A percentile compares a stretch with the other conserved stretches of the same genome.
phyloP scores from a whole-genome alignment of 176 grass and related monocot species.

The Hyparrhenia diplandra region DNA sequence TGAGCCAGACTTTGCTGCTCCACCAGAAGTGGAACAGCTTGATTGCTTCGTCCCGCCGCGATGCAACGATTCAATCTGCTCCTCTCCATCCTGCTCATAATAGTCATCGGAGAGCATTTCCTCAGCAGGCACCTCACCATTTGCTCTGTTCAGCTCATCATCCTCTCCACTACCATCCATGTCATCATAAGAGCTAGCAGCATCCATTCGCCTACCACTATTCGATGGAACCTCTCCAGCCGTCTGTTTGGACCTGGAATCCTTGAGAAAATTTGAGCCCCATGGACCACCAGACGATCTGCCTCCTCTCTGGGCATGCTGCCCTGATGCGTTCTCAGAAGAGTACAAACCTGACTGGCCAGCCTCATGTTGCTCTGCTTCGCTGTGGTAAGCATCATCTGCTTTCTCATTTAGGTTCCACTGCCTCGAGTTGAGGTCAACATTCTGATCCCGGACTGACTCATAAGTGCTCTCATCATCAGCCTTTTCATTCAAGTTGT shows the following conservation, averaged over 20 bases:
- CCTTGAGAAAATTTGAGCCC: slow-evolving; percentile 84
- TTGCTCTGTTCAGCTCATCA: slow-evolving; percentile 43
- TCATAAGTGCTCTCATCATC: slow-evolving; percentile 45
- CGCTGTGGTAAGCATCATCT: slow-evolving; percentile 54
- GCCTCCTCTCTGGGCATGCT: slow-evolving; percentile 39
- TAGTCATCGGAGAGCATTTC: slow-evolving; percentile 98
- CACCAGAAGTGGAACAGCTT: slow-evolving; percentile 52
- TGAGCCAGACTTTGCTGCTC: slow-evolving; percentile 43
- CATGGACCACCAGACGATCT: slow-evolving; percentile 49
- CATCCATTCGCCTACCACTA: slow-evolving; percentile 32
- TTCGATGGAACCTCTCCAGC: slow-evolving; percentile 27
- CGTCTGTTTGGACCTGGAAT: slow-evolving; percentile 42
- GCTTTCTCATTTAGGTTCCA: slow-evolving; percentile 78
- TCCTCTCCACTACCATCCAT: slow-evolving; percentile 50
- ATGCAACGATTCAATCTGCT: slow-evolving; percentile 66
- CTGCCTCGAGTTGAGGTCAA: slow-evolving; percentile 52
- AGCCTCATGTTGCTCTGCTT: slow-evolving; percentile 48
- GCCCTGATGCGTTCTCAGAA: slow-evolving; percentile 31
- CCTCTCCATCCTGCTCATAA: slow-evolving; percentile 89
- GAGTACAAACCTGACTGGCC: slow-evolving; percentile 19
- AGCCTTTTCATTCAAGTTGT: slow-evolving; percentile 80
- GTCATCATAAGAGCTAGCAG: slow-evolving; percentile 50
- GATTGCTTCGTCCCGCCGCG: slow-evolving; percentile 42
- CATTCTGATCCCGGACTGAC: slow-evolving; percentile 46
- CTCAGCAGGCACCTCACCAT: slow-evolving; percentile 66